Evolutionary conservation across 1,284 basidiomycete species (phyloP).

Genomic region (Coniferiporia sulphurascens): DNA sequence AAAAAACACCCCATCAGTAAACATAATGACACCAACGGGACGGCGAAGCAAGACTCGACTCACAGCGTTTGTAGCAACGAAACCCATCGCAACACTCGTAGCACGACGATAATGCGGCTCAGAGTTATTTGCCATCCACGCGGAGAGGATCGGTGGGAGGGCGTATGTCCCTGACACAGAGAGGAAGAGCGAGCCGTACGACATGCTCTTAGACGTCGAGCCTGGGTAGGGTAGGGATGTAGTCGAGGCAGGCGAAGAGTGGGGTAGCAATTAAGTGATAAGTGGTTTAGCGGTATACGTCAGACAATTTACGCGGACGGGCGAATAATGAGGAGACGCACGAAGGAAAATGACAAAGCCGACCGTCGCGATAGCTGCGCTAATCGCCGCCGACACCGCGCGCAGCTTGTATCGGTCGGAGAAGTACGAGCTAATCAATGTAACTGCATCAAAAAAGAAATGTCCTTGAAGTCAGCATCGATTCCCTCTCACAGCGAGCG

Average conservation of each 20-base stretch:
- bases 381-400: constrained; percentile 3
- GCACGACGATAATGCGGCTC: constrained; percentile 19
- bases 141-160: constrained; percentile 14
- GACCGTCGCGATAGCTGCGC: constrained; percentile 7
- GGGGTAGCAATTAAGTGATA: no score
- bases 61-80: constrained; percentile 18
- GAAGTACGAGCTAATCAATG: constrained; percentile 14
- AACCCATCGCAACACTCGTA: constrained; percentile 18
- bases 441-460: constrained; percentile 5
- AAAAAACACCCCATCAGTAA: background rate
- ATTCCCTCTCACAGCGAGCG: background rate
- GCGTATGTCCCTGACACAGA: constrained; percentile 17
- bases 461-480: background rate
- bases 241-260: no score
- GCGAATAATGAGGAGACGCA: background rate
- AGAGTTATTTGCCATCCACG: constrained; percentile 20
- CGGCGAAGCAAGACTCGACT: background rate
- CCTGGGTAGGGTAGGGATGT: constrained; percentile 6
- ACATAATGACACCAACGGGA: background rate
- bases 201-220: constrained; percentile 6
- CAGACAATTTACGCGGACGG: background rate
- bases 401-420: constrained; percentile 16
- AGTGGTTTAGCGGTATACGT: no score
- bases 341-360: constrained; percentile 16
- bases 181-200: constrained; percentile 19